Conservation (phyloP, 179 eudicot species). For the Beta corolliflora region DNA sequence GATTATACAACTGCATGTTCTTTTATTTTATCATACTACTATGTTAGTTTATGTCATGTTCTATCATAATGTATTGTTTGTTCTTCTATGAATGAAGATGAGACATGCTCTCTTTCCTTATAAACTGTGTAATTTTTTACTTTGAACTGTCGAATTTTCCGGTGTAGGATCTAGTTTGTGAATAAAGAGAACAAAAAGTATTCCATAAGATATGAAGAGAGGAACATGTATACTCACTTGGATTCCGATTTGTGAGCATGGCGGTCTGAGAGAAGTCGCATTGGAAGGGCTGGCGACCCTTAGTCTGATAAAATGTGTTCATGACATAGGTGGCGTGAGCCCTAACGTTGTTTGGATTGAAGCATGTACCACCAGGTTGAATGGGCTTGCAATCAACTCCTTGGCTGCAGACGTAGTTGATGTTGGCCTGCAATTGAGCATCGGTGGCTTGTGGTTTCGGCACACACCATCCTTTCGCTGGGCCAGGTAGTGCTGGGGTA, state of each 20-base stretch:
- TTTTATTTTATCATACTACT: no score
- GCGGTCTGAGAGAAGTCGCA: conserved; percentile 72
- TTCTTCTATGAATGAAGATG: no score
- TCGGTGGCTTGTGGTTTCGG: conserved; percentile 57
- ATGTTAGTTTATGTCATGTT: no score
- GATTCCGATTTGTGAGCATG: conserved; percentile 44
- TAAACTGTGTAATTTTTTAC: no score
- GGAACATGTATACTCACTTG: conserved; percentile 55
- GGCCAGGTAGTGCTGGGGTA: conserved; percentile 19
- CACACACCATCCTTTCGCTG: conserved; percentile 63
- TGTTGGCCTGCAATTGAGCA: conserved; percentile 58
- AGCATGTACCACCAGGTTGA: conserved; percentile 69
- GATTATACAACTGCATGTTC: no score
- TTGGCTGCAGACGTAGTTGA: conserved; percentile 67
- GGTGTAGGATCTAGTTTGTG: no score
- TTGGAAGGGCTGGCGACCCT: conserved; percentile 61
- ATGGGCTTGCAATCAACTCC: conserved; percentile 70
- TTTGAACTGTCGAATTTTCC: no score
- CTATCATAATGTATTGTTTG: no score
- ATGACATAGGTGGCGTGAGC: conserved; percentile 77
- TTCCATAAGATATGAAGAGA: not conserved
- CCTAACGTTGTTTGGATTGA: conserved; percentile 52
- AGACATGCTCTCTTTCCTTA: no score
- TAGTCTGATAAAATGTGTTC: conserved; percentile 71
- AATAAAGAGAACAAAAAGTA: no score